Conservation (phyloP, 805 yeast genomes). For the Cyberlindnera amylophila region DNA sequence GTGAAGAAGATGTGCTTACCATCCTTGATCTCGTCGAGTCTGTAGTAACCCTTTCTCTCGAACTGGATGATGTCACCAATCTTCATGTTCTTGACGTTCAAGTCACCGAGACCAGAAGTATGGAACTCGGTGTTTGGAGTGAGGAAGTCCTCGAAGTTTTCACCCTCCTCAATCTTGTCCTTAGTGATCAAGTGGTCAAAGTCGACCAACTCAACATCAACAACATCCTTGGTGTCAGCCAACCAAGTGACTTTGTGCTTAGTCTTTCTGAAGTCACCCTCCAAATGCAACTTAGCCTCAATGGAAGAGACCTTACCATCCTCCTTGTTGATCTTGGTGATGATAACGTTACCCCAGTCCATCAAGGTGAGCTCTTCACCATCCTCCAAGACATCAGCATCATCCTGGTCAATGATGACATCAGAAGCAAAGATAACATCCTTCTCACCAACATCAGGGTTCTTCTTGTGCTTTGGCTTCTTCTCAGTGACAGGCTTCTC, state of each 20-base stretch:
- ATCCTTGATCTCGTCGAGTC: constrained; percentile 62
- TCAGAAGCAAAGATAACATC: constrained; percentile 62
- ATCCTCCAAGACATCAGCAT: constrained; percentile 67
- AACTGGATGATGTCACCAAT: constrained; percentile 89
- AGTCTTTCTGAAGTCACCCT: constrained; percentile 96
- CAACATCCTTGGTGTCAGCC: constrained; percentile 72
- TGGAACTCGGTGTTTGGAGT: constrained; percentile 87
- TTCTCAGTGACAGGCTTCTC: constrained; percentile 56
- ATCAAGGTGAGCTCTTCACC: constrained; percentile 94
- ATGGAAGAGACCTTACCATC: constrained; percentile 56
- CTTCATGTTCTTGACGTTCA: constrained; percentile 70
- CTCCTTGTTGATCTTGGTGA: constrained; percentile 64
- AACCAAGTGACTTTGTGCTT: constrained; percentile 94
- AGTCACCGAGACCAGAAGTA: constrained; percentile 72
- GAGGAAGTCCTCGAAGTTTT: constrained; percentile 85
- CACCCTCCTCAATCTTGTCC: constrained; percentile 93
- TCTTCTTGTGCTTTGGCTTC: constrained; percentile 93
- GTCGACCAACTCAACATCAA: constrained; percentile 75
- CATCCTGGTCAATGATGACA: constrained; percentile 80
- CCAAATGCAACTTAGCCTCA: constrained; percentile 79
- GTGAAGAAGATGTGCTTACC: constrained; percentile 78
- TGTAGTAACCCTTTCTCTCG: constrained; percentile 95
- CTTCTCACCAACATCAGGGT: constrained; percentile 85
- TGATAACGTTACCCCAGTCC: constrained; percentile 97
- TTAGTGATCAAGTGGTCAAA: constrained; percentile 94